Percentiles rank a stretch among this genome's conserved stretches.
phyloP scores from a whole-genome alignment of 805 yeast species.

The Brettanomyces custersianus region DNA sequence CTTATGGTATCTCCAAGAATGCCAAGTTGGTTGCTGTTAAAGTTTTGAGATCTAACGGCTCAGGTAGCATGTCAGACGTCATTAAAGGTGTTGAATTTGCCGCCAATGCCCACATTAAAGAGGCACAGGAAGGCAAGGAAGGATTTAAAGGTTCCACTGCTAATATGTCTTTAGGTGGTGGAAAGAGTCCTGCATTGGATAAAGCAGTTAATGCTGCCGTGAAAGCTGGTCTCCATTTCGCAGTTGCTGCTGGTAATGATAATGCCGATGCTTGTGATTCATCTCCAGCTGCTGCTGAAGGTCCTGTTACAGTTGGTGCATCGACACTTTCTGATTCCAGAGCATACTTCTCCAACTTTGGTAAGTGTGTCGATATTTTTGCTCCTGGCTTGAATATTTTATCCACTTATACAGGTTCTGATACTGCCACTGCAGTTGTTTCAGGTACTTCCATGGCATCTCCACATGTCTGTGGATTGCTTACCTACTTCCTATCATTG shows the following conservation, averaged over 20 bases:
- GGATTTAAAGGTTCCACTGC: constrained; percentile 82
- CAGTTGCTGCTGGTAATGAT: constrained; percentile 96
- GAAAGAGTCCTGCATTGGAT: constrained; percentile 80
- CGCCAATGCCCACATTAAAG: constrained; percentile 56
- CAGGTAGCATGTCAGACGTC: constrained; percentile 78
- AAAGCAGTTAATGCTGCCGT: constrained; percentile 87
- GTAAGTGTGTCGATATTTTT: constrained; percentile 90
- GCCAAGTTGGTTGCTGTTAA: constrained; percentile 77
- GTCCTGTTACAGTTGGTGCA: constrained; percentile 92
- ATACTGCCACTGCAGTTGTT: constrained; percentile 66
- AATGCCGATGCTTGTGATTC: constrained; percentile 86
- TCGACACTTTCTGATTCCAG: constrained; percentile 80
- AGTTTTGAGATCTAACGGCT: constrained; percentile 74
- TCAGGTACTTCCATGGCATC: constrained; percentile 99
- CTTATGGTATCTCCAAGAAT: constrained; percentile 78
- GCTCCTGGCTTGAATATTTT: constrained; percentile 92
- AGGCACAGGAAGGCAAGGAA: constrained; percentile 39
- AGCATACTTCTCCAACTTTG: constrained; percentile 93
- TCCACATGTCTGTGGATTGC: constrained; percentile 89
- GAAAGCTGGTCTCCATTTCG: constrained; percentile 79
- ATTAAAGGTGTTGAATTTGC: constrained; percentile 81
- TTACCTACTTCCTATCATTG: constrained; percentile 80
- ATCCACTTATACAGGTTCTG: constrained; percentile 76
- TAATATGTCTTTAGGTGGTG: constrained; percentile 94
- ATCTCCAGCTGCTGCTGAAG: constrained; percentile 83